Evolutionary conservation across 257 asterid genomes (phyloP), one percentile per base, ranked within the genome.

Genomic region (Solanum megistacrolobum): DNA sequence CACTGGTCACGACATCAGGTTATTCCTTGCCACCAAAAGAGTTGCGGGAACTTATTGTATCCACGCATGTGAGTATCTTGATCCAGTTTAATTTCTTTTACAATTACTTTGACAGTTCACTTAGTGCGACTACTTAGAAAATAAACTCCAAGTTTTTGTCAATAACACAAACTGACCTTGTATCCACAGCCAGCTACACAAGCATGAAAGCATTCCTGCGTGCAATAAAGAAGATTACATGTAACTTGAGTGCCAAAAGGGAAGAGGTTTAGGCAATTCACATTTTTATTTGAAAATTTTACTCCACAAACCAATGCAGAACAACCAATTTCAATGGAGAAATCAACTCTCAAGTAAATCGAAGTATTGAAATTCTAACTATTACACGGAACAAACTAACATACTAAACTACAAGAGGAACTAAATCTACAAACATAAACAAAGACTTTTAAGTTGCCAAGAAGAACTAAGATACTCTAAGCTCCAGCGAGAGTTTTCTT

Each of bases 131-230:
- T 31, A 48, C 86, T 48, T 20, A 29, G 29, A 20, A 82, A 48
- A 82, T 29, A 48, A 48, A 52, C 43, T 82, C 41, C 31, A 82
- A 46, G 27, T 4, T 46, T 29, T 48, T 48, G 69, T 52, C 43
- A 20, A 48, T 48, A 82, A 31, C 29, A 20, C 43, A 82, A 90
- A 92, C 95, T 82, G 36, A 93, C 98, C 98, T 94, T 95, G 91
- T 91, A 94, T 87, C 96, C 95, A 55, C 98, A 95, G 90, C 98
- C 98, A 81, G 98, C 89, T 83, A 94, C 88, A 87, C 98, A 95
- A 75, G 98, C 96, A 66, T 93, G 96, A 83, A 95, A 95, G 90
- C 98, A 95, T 35, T 94, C 94, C 98, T 95, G 98, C 35, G 55
- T 3, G 84, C 43, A 87, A 46, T 48, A 78, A 65, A 9, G 72